These are phyloP conservation scores for Leccinum olivaceopallidum DNA, from an alignment of 768 basidiomycete genomes.

Conservation along the genomic window DNA sequence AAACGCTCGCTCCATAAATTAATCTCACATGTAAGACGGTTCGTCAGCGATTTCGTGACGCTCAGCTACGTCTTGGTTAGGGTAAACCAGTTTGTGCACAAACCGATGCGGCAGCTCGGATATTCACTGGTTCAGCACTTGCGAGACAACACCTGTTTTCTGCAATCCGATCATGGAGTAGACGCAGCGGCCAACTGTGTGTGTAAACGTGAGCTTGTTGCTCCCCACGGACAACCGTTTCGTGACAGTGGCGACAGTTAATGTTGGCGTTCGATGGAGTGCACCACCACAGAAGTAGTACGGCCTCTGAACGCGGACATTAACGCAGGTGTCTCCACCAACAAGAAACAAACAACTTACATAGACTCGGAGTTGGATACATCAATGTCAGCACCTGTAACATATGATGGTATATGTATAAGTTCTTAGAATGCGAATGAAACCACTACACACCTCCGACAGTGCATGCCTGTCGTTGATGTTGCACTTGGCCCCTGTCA, in stretches of 20 bases:
- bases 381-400: constrained; percentile 68
- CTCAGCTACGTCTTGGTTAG: not conserved
- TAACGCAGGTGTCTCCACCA: constrained; percentile 15
- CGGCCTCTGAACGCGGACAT: constrained; percentile 41
- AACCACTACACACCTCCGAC: constrained; percentile 56
- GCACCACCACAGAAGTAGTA: constrained; percentile 60
- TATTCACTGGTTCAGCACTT: constrained; percentile 63
- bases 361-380: constrained; percentile 65
- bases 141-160: constrained; percentile 53
- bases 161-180: constrained; percentile 9
- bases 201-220: constrained; percentile 69
- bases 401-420: not conserved
- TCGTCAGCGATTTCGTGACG: constrained; percentile 43
- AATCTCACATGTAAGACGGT: constrained; percentile 60
- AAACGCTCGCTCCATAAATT: constrained; percentile 4
- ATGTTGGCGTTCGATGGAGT: constrained; percentile 27
- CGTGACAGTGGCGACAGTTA: constrained; percentile 10
- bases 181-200: constrained; percentile 1
- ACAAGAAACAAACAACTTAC: constrained; percentile 33
- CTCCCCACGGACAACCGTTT: constrained; percentile 50
- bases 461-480: constrained; percentile 84
- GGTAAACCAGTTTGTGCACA: constrained; percentile 39
- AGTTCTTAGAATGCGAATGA: constrained; percentile 2
- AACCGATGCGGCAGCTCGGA: constrained; percentile 61
- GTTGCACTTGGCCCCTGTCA: constrained; percentile 72